Evolutionary conservation across 1,284 basidiomycete species (phyloP).

Genomic region (Cryptococcus amylolentus): DNA sequence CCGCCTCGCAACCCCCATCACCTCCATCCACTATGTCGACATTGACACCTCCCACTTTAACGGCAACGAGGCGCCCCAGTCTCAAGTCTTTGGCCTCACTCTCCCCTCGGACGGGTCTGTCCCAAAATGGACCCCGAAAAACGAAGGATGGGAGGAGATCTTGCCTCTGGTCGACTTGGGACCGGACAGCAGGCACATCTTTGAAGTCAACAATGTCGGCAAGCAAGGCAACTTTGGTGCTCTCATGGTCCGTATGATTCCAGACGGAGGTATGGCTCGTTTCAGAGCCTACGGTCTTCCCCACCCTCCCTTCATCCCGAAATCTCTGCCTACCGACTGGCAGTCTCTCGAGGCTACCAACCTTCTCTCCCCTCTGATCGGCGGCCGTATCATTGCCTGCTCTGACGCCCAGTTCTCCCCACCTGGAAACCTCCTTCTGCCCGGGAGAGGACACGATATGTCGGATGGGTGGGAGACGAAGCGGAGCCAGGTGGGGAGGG

Average conservation of each 20-base stretch:
- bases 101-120: slow-evolving; percentile 51
- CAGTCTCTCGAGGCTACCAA: slow-evolving; percentile 59
- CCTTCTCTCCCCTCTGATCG: slow-evolving; percentile 84
- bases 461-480: slow-evolving; percentile 98
- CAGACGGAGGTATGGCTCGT: slow-evolving; percentile 89
- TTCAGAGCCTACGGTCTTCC: slow-evolving; percentile 84
- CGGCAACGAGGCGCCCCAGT: slow-evolving; percentile 88
- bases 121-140: slow-evolving; percentile 27
- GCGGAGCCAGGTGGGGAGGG: slow-evolving; percentile 68
- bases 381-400: slow-evolving; percentile 60
- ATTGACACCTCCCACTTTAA: slow-evolving; percentile 95
- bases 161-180: slow-evolving; percentile 71
- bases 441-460: slow-evolving; percentile 88
- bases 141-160: slow-evolving; percentile 64
- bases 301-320: slow-evolving; percentile 52
- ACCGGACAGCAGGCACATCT: slow-evolving; percentile 80
- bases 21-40: slow-evolving; percentile 73
- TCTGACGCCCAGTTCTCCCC: slow-evolving; percentile 91
- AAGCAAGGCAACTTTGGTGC: slow-evolving; percentile 63
- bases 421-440: slow-evolving; percentile 84
- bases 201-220: slow-evolving; percentile 54
- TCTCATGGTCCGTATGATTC: slow-evolving; percentile 91
- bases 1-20: slow-evolving; percentile 71
- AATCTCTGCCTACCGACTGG: slow-evolving; percentile 51
- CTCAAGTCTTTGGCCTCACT: slow-evolving; percentile 66